Conservation (phyloP, 2,329 filamentous ascomycete genomes). For the Magnaporthiopsis rhizophila region DNA sequence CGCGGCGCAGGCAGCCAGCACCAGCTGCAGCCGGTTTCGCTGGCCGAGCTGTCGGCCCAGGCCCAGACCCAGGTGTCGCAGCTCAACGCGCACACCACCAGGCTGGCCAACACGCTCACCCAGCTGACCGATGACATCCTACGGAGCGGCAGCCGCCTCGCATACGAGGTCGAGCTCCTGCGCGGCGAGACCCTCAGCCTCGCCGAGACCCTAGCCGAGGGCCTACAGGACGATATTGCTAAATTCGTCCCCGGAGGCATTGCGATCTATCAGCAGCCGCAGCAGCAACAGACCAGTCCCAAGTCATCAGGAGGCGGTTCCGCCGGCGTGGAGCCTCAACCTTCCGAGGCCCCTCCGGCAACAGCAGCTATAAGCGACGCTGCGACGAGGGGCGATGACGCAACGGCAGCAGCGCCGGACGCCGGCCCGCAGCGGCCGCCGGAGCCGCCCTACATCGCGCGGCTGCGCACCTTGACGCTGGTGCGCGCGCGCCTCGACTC, state of each 20-base stretch:
- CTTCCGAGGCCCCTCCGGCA: slow-evolving; percentile 6
- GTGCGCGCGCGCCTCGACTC: slow-evolving; percentile 79
- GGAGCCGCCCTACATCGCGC: slow-evolving; percentile 63
- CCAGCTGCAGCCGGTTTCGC: slow-evolving; percentile 36
- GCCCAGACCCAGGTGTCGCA: slow-evolving; percentile 80
- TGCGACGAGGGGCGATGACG: slow-evolving; percentile 7
- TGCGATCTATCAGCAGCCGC: slow-evolving; percentile 10
- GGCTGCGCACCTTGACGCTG: slow-evolving; percentile 72
- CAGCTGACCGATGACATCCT: slow-evolving; percentile 93
- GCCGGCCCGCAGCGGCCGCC: slow-evolving; percentile 14
- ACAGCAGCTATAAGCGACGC: slow-evolving; percentile 5
- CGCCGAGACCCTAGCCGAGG: slow-evolving; percentile 68
- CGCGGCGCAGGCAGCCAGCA: slow-evolving; percentile 22
- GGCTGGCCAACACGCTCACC: slow-evolving; percentile 73
- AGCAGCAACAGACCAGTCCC: not conserved
- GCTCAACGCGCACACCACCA: slow-evolving; percentile 79
- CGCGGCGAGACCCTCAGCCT: slow-evolving; percentile 82
- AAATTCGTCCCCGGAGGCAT: slow-evolving; percentile 58
- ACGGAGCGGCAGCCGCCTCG: slow-evolving; percentile 75
- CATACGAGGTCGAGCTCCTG: slow-evolving; percentile 90
- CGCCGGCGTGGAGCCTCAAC: slow-evolving; percentile 16
- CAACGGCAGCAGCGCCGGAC: slow-evolving; percentile 1
- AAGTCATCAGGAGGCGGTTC: not conserved
- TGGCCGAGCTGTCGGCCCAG: slow-evolving; percentile 71
- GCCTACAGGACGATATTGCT: slow-evolving; percentile 61